Evolutionary conservation across 2,329 filamentous ascomycete genomes (phyloP), one percentile per base, ranked within the genome.

Genomic region (Mycosphaerella sp.): DNA sequence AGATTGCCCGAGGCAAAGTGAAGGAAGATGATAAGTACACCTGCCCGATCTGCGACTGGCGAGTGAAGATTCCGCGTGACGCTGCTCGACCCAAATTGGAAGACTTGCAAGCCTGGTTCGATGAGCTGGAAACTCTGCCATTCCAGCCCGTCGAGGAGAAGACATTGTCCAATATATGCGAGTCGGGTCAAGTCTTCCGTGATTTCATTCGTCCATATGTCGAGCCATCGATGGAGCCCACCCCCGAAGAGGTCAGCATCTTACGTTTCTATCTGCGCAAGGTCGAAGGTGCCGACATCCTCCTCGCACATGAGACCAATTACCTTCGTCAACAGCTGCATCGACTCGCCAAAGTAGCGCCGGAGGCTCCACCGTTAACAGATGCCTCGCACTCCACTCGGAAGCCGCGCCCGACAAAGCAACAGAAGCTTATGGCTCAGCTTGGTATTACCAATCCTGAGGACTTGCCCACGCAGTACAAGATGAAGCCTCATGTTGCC

Each of bases 11-110:
- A 47, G 93, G 93, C 49, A 98, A 97, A 69, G 89, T 98, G 64
- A 97, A 97, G 73, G 93, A 97, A 67, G 92, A 95, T 59, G 93
- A 97, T 68, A 95, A 95, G 70, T 98, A 96, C 69, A 97, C 92
- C 1, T 98, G 93, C 66, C 93, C 93, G 0, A 95, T 98, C 58
- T 98, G 93, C 69, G 93, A 98, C 70, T 96, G 91, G 83, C 86
- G 93, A 14, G 87, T 96, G 67, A 95, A 92, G 74, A 97, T 98
- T 50, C 93, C 93, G 26, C 88, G 93, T 44, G 93, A 98, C 76
- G 93, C 93, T 23, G 90, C 93, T 21, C 86, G 93, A 29, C 93
- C 93, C 0, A 97, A 96, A 72, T 78, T 98, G 0, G 93, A 98
- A 69, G 91, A 97, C 63, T 77, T 98, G 12, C 78, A 87, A 56